phyloP scores from a whole-genome alignment of 176 grass and related monocot species.

The Cymbopogon citratus region DNA sequence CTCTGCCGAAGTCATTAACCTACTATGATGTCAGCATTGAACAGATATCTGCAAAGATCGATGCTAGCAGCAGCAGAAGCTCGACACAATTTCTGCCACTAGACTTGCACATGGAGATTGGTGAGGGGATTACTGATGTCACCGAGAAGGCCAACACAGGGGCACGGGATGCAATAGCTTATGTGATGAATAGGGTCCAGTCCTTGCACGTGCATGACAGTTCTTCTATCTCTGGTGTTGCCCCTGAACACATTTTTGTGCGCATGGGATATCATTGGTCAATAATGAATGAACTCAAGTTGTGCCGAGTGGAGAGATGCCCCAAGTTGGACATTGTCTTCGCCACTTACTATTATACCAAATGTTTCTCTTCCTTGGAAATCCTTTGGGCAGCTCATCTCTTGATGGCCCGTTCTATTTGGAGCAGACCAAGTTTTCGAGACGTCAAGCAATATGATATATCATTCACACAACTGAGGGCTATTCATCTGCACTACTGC shows the following conservation, averaged over 20 bases:
- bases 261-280: too few species aligned
- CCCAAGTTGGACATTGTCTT: background rate
- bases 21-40: background rate
- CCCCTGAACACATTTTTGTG: background rate
- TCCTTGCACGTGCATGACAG: background rate
- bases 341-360: rapidly evolving
- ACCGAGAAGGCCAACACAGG: too few species aligned
- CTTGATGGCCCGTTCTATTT: background rate
- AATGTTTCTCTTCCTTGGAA: rapidly evolving
- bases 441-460: rapidly evolving
- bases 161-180: background rate
- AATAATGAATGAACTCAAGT: background rate
- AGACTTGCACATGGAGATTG: background rate
- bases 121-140: background rate
- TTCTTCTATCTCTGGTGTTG: background rate
- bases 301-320: background rate
- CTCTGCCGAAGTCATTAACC: background rate
- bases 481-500: background rate
- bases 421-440: background rate
- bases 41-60: background rate
- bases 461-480: background rate
- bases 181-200: too few species aligned
- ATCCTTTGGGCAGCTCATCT: background rate
- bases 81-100: background rate
- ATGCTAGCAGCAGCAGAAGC: background rate